phyloP scores from a whole-genome alignment of 2,329 filamentous ascomycete genomes.

The Curvularia verruculosa region DNA sequence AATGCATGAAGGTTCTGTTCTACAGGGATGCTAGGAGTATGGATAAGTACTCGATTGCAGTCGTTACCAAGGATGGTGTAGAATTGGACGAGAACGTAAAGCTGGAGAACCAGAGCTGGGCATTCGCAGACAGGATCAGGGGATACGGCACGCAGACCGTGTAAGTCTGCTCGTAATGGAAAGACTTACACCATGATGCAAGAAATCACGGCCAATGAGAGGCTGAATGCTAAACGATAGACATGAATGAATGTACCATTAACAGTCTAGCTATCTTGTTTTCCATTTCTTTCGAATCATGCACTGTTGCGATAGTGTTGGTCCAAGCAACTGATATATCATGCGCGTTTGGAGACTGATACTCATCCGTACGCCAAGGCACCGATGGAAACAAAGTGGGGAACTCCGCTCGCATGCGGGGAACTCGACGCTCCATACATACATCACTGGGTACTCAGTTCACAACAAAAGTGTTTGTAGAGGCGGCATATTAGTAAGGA shows the following conservation, averaged over 20 bases:
- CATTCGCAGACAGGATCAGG: constrained; percentile 91
- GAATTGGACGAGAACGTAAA: constrained; percentile 83
- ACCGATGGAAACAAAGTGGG: constrained; percentile 1
- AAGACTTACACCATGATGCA: constrained; percentile 3
- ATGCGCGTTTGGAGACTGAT: background rate
- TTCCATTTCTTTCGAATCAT: background rate
- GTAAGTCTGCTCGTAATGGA: constrained; percentile 14
- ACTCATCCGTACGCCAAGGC: background rate
- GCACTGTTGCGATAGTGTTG: background rate
- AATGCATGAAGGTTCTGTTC: constrained; percentile 98
- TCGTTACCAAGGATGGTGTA: constrained; percentile 85
- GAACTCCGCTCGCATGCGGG: constrained; percentile 2
- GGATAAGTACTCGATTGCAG: constrained; percentile 88
- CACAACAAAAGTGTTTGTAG: background rate
- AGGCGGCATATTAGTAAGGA: background rate
- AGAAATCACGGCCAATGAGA: constrained; percentile 6
- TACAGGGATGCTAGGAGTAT: constrained; percentile 94
- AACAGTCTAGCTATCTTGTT: constrained; percentile 20
- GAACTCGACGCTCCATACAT: background rate
- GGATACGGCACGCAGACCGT: constrained; percentile 85
- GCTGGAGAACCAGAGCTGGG: constrained; percentile 96
- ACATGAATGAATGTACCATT: constrained; percentile 45
- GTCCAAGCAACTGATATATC: background rate
- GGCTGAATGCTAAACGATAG: constrained; percentile 37
- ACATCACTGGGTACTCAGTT: constrained; percentile 1